A percentile compares a stretch with the other conserved stretches of the same genome.
phyloP scores from a whole-genome alignment of 192 early-diverging fungal species.

The Coemansia sp. region DNA sequence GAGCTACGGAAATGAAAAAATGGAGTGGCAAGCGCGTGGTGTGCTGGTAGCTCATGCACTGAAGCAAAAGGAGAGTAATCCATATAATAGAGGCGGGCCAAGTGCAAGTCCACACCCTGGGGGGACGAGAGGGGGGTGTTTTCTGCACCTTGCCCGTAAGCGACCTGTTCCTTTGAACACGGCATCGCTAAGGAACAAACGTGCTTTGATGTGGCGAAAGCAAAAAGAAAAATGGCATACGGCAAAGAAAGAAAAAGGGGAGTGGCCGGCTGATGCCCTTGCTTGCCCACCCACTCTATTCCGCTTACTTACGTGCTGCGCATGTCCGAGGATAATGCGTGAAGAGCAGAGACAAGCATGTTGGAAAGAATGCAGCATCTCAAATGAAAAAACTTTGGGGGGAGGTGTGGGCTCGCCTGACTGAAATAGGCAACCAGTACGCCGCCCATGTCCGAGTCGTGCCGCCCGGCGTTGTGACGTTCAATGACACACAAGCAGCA shows the following conservation, averaged over 20 bases:
- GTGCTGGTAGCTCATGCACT: constrained; percentile 1
- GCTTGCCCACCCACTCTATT: constrained; percentile 4
- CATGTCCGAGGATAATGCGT: neutral
- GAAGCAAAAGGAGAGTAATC: neutral
- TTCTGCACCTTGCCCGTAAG: neutral
- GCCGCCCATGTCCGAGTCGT: neutral
- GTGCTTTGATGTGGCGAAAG: constrained; percentile 1
- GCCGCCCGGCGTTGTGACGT: neutral
- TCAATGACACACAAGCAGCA: neutral
- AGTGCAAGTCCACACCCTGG: neutral
- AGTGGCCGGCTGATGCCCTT: constrained; percentile 1
- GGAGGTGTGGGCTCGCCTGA: neutral
- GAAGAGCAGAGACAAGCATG: neutral
- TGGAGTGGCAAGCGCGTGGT: neutral
- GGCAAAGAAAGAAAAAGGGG: constrained; percentile 2
- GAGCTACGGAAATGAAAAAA: constrained; percentile 1
- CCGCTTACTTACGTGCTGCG: neutral
- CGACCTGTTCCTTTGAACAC: neutral
- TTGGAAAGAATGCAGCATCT: neutral
- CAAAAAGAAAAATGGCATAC: neutral
- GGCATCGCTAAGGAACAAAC: neutral
- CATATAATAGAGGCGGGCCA: neutral
- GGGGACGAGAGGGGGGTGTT: neutral
- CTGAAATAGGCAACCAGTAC: neutral
- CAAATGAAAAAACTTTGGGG: neutral